A percentile compares a stretch with the other conserved stretches of the same genome.
These are phyloP conservation scores for Dichotomopilus funicola DNA, from an alignment of 2,329 filamentous ascomycete genomes.

Conservation along the genomic window DNA sequence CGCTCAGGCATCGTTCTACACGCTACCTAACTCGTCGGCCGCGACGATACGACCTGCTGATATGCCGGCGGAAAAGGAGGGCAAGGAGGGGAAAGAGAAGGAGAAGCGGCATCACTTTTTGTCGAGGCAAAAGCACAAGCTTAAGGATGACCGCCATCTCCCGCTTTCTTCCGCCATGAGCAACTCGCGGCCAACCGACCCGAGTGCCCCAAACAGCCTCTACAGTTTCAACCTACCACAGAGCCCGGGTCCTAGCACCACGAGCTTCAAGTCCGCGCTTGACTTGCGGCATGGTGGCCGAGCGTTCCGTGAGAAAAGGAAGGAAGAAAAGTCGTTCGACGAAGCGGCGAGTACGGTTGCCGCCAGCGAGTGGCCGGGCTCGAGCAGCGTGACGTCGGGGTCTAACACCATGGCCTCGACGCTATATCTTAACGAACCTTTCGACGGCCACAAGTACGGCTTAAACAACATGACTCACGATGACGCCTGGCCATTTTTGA, in stretches of 20 bases:
- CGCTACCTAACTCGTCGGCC: slow-evolving; percentile 66
- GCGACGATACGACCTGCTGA: slow-evolving; percentile 66
- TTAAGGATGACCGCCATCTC: slow-evolving; percentile 65
- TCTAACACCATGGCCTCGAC: slow-evolving; percentile 36
- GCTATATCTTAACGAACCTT: slow-evolving; percentile 43
- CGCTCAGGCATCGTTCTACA: slow-evolving; percentile 58
- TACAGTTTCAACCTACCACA: slow-evolving; percentile 73
- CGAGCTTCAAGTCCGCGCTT: slow-evolving; percentile 73
- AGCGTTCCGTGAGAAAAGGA: slow-evolving; percentile 73
- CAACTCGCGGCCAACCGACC: slow-evolving; percentile 70
- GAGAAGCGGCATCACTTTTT: slow-evolving; percentile 76
- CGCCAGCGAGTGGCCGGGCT: slow-evolving; percentile 44
- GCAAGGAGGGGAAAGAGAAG: slow-evolving; percentile 61
- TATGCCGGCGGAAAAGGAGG: slow-evolving; percentile 42
- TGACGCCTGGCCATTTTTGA: slow-evolving; percentile 77
- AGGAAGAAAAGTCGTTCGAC: slow-evolving; percentile 56
- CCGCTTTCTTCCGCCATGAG: slow-evolving; percentile 69
- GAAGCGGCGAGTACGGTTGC: slow-evolving; percentile 37
- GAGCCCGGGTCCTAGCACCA: slow-evolving; percentile 59
- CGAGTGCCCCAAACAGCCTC: slow-evolving; percentile 65
- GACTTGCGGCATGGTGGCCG: slow-evolving; percentile 72
- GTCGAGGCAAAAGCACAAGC: slow-evolving; percentile 71
- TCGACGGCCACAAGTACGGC: slow-evolving; percentile 54
- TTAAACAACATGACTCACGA: slow-evolving; percentile 66
- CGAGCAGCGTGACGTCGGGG: slow-evolving; percentile 41